Evolutionary conservation across 2,329 filamentous ascomycete species (phyloP).

Genomic region (Rasamsonia emersonii): DNA sequence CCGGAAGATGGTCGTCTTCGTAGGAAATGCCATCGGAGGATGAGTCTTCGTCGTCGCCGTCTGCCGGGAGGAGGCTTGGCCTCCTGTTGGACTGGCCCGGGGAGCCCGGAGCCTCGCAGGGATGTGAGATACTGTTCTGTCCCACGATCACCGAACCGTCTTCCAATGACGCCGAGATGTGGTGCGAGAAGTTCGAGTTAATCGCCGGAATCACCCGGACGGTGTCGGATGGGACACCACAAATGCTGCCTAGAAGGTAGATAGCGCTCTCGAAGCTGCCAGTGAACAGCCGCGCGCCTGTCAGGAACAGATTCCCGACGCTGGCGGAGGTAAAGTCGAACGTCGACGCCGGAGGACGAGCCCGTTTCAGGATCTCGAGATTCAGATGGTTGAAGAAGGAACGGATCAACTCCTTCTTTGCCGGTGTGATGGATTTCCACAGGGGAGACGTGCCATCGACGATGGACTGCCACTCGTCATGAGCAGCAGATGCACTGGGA

Average conservation of each 20-base stretch:
- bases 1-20: slow-evolving; percentile 40
- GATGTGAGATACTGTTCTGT: slow-evolving; percentile 88
- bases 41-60: slow-evolving; percentile 23
- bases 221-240: slow-evolving; percentile 63
- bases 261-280: slow-evolving; percentile 90
- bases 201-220: slow-evolving; percentile 80
- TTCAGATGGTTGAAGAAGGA: slow-evolving; percentile 70
- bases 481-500: slow-evolving; percentile 50
- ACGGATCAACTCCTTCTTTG: slow-evolving; percentile 68
- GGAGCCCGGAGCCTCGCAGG: slow-evolving; percentile 48
- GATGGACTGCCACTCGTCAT: slow-evolving; percentile 77
- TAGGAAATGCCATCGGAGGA: slow-evolving; percentile 27
- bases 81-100: slow-evolving; percentile 15
- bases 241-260: slow-evolving; percentile 79
- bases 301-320: slow-evolving; percentile 72
- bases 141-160: slow-evolving; percentile 75
- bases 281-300: slow-evolving; percentile 79
- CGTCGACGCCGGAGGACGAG: slow-evolving; percentile 57
- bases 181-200: slow-evolving; percentile 90
- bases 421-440: slow-evolving; percentile 62
- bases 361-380: slow-evolving; percentile 68
- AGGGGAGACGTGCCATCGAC: slow-evolving; percentile 72
- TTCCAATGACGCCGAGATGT: slow-evolving; percentile 75
- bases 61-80: slow-evolving; percentile 28
- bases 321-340: slow-evolving; percentile 72